A percentile compares a stretch with the other conserved stretches of the same genome.
These are phyloP conservation scores for Oryza meridionalis DNA, from an alignment of 176 grass and related monocot species.

Conservation along the genomic window DNA sequence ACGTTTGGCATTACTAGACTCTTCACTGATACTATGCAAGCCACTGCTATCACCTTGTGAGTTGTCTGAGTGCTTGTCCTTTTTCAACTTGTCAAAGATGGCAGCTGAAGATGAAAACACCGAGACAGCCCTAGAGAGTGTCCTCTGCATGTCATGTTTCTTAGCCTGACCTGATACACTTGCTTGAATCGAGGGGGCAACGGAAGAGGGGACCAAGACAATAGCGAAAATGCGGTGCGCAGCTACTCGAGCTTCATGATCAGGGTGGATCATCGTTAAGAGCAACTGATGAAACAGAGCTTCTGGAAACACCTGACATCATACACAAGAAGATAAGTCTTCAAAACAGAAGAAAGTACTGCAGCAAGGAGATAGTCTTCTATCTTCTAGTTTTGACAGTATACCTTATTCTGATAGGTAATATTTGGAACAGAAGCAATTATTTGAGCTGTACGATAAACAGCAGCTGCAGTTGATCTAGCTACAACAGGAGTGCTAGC, in stretches of 20 bases:
- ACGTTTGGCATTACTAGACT: conserved; percentile 52
- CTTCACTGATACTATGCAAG: conserved; percentile 47
- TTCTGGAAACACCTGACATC: conserved; percentile 93
- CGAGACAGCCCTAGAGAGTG: conserved; percentile 96
- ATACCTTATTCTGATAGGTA: conserved; percentile 93
- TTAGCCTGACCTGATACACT: conserved; percentile 47
- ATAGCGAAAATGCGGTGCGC: conserved; percentile 99
- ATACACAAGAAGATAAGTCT: conserved; percentile 40
- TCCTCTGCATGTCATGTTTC: conserved; percentile 80
- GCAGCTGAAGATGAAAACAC: conserved; percentile 99
- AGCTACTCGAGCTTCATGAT: conserved; percentile 86
- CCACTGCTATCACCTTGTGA: conserved; percentile 47
- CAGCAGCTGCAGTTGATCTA: conserved; percentile 89
- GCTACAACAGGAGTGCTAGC: conserved; percentile 70
- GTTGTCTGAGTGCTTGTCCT: conserved; percentile 67
- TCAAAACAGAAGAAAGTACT: conserved; percentile 21
- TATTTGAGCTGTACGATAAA: conserved; percentile 98
- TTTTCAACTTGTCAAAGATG: conserved; percentile 93
- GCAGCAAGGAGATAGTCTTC: conserved; percentile 22
- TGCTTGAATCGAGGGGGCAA: conserved; percentile 61
- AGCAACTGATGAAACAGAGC: conserved; percentile 96
- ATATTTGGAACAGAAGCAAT: conserved; percentile 96
- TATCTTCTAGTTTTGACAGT: conserved; percentile 14
- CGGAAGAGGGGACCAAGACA: conserved; percentile 96
- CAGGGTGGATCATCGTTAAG: conserved; percentile 92